These are phyloP conservation scores for Exophiala sp. DNA, from an alignment of 2,329 filamentous ascomycete species.

Conservation along the genomic window DNA sequence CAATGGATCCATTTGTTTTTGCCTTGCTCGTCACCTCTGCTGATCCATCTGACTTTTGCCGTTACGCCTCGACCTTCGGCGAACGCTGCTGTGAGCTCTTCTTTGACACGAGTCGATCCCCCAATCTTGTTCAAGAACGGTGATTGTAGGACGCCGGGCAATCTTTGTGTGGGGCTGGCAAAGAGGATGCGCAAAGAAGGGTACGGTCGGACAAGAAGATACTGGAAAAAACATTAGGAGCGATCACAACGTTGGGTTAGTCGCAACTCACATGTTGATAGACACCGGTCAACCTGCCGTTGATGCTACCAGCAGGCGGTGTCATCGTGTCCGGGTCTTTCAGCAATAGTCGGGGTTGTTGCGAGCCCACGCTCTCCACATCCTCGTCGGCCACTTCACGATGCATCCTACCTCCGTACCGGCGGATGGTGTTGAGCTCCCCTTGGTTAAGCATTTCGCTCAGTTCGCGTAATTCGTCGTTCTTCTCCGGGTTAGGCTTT, in stretches of 20 bases:
- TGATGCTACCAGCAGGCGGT: conserved; percentile 31
- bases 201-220: conserved; percentile 52
- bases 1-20: conserved; percentile 72
- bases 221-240: conserved; percentile 29
- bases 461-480: conserved; percentile 63
- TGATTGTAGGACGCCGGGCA: conserved; percentile 64
- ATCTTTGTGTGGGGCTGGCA: conserved; percentile 63
- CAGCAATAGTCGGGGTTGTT: conserved; percentile 47
- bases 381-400: conserved; percentile 47
- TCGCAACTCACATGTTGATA: conserved; percentile 54
- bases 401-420: conserved; percentile 63
- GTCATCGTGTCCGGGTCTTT: conserved; percentile 40
- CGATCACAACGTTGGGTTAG: neutral
- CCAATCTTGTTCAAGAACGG: conserved; percentile 45
- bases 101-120: conserved; percentile 50
- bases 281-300: conserved; percentile 48
- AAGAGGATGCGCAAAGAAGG: conserved; percentile 66
- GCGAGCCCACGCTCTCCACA: conserved; percentile 28
- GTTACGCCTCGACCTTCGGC: conserved; percentile 68
- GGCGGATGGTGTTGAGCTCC: conserved; percentile 63
- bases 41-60: conserved; percentile 69
- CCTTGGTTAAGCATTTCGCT: conserved; percentile 66
- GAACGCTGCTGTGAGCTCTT: conserved; percentile 58
- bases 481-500: conserved; percentile 34
- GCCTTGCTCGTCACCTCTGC: conserved; percentile 49